Evolutionary conservation across 2,329 filamentous ascomycete genomes (phyloP).

Genomic region (Ceratocystiopsis minuta): DNA sequence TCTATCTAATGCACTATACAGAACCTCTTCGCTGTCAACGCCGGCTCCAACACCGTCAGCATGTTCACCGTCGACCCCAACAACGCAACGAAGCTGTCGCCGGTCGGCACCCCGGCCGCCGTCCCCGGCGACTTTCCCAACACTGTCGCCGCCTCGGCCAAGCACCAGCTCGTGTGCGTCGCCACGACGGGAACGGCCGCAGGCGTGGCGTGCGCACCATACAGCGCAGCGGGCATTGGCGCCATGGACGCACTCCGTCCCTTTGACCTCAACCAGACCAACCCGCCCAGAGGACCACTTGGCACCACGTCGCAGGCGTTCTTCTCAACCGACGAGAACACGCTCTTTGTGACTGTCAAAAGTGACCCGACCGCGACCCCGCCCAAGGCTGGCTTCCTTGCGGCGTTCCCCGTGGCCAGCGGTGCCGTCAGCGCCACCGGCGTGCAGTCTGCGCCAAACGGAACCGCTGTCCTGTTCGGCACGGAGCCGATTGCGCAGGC

Average conservation of each 20-base stretch:
- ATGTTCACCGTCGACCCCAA: conserved; percentile 26
- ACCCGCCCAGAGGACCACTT: conserved; percentile 36
- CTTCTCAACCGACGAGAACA: conserved; percentile 35
- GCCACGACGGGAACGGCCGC: conserved; percentile 24
- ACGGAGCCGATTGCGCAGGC: neutral
- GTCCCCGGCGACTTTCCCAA: conserved; percentile 34
- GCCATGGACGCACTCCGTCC: conserved; percentile 26
- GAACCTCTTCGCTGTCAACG: conserved; percentile 36
- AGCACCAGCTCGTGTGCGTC: conserved; percentile 26
- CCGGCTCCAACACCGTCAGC: conserved; percentile 30
- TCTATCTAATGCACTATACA: too few species aligned
- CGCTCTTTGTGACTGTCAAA: conserved; percentile 40
- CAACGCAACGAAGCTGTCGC: conserved; percentile 25
- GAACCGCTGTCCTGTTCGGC: conserved; percentile 2
- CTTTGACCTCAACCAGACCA: conserved; percentile 35
- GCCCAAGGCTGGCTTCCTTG: conserved; percentile 31
- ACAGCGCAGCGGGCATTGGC: conserved; percentile 20
- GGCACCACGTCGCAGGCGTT: conserved; percentile 44
- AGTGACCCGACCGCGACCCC: conserved; percentile 36
- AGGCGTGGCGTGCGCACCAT: conserved; percentile 26
- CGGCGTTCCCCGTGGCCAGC: conserved; percentile 25
- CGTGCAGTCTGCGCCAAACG: too few species aligned
- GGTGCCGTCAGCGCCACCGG: neutral
- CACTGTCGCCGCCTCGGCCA: conserved; percentile 28
- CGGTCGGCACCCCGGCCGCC: conserved; percentile 23